Conservation (phyloP, 163 green algal genomes). For the Scenedesmus sp. region DNA sequence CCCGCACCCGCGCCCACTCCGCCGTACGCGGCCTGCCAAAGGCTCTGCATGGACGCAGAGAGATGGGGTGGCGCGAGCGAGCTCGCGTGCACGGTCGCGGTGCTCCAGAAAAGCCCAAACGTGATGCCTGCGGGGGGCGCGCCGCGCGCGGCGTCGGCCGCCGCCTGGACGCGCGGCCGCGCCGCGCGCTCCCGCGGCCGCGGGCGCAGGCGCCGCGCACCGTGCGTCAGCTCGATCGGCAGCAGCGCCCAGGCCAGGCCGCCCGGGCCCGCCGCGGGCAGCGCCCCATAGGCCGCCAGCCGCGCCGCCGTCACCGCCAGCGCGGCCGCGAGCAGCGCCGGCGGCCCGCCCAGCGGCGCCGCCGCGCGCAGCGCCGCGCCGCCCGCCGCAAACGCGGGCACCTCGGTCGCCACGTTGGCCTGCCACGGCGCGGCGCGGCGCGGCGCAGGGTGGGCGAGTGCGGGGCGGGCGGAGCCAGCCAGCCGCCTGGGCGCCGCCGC, state of each 20-base stretch:
- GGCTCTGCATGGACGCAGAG: slow-evolving; percentile 2
- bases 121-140: too few relatives aligned
- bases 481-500: too few relatives aligned
- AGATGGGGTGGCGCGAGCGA: slow-evolving; percentile 23
- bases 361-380: slow-evolving; percentile 1
- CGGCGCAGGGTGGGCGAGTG: too few relatives aligned
- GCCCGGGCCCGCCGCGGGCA: slow-evolving; percentile 28
- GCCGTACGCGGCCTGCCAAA: slow-evolving; percentile 36
- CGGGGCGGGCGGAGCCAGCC: too few relatives aligned
- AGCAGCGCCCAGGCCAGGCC: slow-evolving; percentile 50
- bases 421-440: too few relatives aligned
- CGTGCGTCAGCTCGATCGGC: slow-evolving; percentile 49
- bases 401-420: slow-evolving; percentile 44
- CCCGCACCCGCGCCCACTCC: slow-evolving; percentile 32
- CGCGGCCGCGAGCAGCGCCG: slow-evolving; percentile 9
- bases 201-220: too few relatives aligned
- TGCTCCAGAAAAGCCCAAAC: slow-evolving; percentile 28
- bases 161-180: too few relatives aligned
- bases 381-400: slow-evolving; percentile 55
- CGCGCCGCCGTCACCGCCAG: slow-evolving; percentile 41
- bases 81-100: slow-evolving; percentile 12
- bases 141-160: too few relatives aligned
- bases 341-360: too few relatives aligned
- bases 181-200: too few relatives aligned
- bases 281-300: slow-evolving; percentile 43